Conservation (phyloP, 2,329 filamentous ascomycete genomes). For the Clonostachys rhizophaga region DNA sequence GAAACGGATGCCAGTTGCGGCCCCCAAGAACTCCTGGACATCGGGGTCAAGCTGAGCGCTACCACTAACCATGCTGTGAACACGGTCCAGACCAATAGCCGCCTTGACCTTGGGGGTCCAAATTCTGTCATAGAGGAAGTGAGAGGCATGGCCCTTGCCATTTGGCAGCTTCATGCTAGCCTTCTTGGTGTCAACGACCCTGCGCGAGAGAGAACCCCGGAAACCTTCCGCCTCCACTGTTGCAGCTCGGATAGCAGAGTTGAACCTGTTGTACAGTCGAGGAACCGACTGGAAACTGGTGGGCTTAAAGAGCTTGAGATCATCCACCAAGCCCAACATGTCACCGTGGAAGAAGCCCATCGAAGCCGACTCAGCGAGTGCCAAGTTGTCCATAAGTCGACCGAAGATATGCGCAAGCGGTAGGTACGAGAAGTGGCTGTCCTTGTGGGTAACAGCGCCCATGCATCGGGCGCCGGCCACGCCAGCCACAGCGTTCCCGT, state of each 20-base stretch:
- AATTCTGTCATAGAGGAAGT: constrained; percentile 77
- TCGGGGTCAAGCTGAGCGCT: constrained; percentile 87
- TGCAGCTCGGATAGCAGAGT: constrained; percentile 71
- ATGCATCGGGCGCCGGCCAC: constrained; percentile 56
- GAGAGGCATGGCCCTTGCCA: constrained; percentile 72
- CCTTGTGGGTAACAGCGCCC: constrained; percentile 41
- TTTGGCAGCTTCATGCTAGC: constrained; percentile 68
- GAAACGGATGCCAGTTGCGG: constrained; percentile 75
- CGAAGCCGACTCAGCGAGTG: constrained; percentile 65
- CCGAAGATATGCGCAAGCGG: constrained; percentile 94
- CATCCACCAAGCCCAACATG: constrained; percentile 79
- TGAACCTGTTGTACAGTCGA: constrained; percentile 87
- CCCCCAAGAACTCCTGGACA: constrained; percentile 83
- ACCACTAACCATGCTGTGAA: constrained; percentile 74
- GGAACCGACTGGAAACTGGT: constrained; percentile 86
- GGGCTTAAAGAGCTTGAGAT: constrained; percentile 81
- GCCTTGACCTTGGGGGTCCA: constrained; percentile 84
- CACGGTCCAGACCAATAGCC: constrained; percentile 76
- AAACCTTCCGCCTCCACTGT: constrained; percentile 78
- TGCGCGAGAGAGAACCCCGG: constrained; percentile 75
- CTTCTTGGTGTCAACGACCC: constrained; percentile 75
- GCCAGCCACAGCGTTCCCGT: constrained; percentile 74
- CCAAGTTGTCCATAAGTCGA: constrained; percentile 73
- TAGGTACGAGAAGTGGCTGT: constrained; percentile 79
- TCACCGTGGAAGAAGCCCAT: constrained; percentile 96